Conservation (phyloP, 2,329 filamentous ascomycete species). For the Fusarium sp. region DNA sequence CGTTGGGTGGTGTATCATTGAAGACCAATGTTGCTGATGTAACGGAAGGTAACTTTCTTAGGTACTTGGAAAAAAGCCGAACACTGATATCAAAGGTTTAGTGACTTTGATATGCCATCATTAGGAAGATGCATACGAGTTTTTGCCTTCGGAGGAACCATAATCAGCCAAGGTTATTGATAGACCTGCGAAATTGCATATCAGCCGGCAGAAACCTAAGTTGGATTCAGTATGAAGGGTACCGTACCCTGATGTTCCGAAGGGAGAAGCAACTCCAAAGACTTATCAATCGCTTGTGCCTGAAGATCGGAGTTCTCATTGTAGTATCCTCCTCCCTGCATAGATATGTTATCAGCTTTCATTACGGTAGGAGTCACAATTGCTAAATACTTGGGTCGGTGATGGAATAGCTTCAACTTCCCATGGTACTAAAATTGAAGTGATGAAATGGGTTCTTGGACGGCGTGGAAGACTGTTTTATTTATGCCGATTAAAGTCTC, state of each 20-base stretch:
- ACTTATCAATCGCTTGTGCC: rapidly evolving
- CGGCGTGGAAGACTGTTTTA: rapidly evolving
- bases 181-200: rapidly evolving
- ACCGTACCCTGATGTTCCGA: rapidly evolving
- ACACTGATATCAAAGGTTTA: neutral
- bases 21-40: neutral
- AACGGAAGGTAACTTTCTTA: rapidly evolving
- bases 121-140: neutral
- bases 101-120: rapidly evolving
- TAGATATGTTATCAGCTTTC: neutral
- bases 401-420: rapidly evolving
- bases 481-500: neutral
- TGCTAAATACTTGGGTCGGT: rapidly evolving
- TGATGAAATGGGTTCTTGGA: rapidly evolving
- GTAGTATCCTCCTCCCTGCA: neutral
- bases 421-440: rapidly evolving
- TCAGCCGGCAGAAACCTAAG: rapidly evolving
- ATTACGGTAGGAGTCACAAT: rapidly evolving
- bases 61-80: neutral
- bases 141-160: neutral
- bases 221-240: rapidly evolving
- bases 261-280: neutral
- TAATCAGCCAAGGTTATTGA: neutral
- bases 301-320: neutral
- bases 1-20: neutral